Conservation (phyloP, 371 early-diverging fungal species). For the Furculomyces boomerangus region DNA sequence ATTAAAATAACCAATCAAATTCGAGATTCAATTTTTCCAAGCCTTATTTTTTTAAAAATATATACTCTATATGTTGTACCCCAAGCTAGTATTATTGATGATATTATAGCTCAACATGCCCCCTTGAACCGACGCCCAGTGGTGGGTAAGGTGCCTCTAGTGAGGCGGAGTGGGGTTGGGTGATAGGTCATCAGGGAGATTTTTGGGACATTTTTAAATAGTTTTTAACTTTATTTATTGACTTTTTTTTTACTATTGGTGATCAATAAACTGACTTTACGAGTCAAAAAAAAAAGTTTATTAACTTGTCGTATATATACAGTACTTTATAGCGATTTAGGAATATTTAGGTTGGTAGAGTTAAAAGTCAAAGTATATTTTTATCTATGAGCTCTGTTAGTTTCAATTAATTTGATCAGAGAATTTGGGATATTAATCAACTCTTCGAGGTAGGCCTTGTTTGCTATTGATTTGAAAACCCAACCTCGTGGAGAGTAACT, state of each 20-base stretch:
- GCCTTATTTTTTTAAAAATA: no score
- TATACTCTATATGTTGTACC: no score
- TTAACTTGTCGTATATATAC: neutral
- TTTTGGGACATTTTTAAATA: no score
- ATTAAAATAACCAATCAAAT: neutral
- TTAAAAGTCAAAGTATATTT: neutral
- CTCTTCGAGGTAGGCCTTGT: slow-evolving; percentile 3
- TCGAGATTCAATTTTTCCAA: no score
- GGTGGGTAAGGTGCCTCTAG: no score
- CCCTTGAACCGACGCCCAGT: no score
- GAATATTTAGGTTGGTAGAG: neutral
- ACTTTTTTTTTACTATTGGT: neutral
- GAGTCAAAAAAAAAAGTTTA: neutral
- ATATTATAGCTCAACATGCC: no score
- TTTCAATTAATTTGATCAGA: no score
- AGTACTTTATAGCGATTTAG: neutral
- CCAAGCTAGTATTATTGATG: no score
- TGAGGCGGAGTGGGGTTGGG: no score
- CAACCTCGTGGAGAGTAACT: slow-evolving; percentile 18
- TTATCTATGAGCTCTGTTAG: neutral
- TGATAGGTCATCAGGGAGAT: no score
- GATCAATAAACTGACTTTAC: neutral
- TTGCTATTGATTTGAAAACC: slow-evolving; percentile 17
- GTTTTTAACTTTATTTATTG: no score
- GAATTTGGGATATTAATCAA: neutral